Evolutionary conservation across 129 eudicot genomes (phyloP), one percentile per base, ranked within the genome.

Genomic region (Ambrosia artemisiifolia): DNA sequence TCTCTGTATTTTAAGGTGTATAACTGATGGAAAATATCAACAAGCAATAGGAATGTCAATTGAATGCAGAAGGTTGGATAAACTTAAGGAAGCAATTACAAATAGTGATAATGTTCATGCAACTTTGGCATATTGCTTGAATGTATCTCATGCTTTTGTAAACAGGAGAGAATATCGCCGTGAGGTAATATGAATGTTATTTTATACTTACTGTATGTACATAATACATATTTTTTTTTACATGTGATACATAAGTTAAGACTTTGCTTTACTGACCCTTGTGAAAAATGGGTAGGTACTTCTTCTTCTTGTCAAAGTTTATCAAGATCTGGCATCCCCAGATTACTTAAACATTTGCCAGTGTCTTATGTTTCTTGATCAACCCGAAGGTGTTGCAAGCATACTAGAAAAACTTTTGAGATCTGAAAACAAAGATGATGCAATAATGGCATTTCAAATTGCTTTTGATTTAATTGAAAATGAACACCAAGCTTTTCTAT

Each of bases 21-120:
- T 87, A 55, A 66, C 47, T 38, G 98, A 94, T 72, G 96, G 96
- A 47, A 86, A 83, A 46, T 90, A 85, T 79, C 96, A 93, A 76
- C 95, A 93, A 83, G 96, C 98, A 10, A 90, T 93, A 8, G 98
- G 98, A 73, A 93, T 87, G 79, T 85, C 98, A 44, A 90, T 93
- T 67, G 98, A 93, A 76, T 93, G 92, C 73, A 76, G 96, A 65
- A 80, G 98, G 71, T 69, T 93, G 82, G 98, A 93, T 72, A 93
- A 89, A 83, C 96, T 93, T 75, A 88, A 87, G 82, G 98, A 93
- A 79, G 95, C 96, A 63, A 80, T 93, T 16, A 79, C 79, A 70
- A 93, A 79, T 70, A 93, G 98, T 84, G 96, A 90, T 54, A 90
- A 84, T 53, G 73, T 91, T 36, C 96, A 88, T 74, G 84, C 84